These are phyloP conservation scores for Prunus padus DNA, from an alignment of 306 rosid genomes.

Conservation along the genomic window DNA sequence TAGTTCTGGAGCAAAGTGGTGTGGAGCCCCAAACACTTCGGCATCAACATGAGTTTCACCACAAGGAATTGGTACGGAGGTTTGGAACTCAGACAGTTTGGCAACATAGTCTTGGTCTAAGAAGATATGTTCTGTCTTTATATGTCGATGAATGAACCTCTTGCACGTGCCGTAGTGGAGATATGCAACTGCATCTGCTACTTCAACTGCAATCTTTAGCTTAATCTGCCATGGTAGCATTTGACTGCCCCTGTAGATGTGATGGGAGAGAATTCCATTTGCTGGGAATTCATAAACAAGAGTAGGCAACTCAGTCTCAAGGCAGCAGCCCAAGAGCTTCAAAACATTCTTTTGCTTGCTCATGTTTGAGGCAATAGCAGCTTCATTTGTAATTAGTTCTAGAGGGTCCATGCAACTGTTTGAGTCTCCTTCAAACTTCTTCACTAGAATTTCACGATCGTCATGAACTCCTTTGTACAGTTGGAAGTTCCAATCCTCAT, in stretches of 20 bases:
- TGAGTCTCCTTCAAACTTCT: not conserved
- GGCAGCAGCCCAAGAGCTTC: too few relatives aligned
- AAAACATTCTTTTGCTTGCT: too few relatives aligned
- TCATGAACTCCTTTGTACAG: constrained; percentile 1
- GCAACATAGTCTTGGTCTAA: not conserved
- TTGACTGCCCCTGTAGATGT: not conserved
- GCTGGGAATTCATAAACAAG: constrained; percentile 9
- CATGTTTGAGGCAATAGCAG: too few relatives aligned
- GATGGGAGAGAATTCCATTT: not conserved
- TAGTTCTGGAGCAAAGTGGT: not conserved
- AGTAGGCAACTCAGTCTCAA: too few relatives aligned
- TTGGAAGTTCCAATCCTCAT: not conserved
- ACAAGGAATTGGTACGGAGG: constrained; percentile 7
- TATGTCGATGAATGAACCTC: constrained; percentile 6
- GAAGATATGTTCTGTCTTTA: not conserved
- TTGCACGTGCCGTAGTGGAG: not conserved
- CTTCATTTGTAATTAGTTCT: too few relatives aligned
- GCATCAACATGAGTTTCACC: constrained; percentile 7
- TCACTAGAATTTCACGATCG: not conserved
- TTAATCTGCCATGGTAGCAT: not conserved
- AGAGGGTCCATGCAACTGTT: too few relatives aligned
- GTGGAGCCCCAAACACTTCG: not conserved
- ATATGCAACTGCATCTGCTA: constrained; percentile 13
- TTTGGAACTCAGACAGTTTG: not conserved
- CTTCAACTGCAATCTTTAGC: not conserved